Percentiles rank a stretch among this genome's conserved stretches.
Conservation (phyloP, 306 rosid genomes). For the Lablab purpureus region DNA sequence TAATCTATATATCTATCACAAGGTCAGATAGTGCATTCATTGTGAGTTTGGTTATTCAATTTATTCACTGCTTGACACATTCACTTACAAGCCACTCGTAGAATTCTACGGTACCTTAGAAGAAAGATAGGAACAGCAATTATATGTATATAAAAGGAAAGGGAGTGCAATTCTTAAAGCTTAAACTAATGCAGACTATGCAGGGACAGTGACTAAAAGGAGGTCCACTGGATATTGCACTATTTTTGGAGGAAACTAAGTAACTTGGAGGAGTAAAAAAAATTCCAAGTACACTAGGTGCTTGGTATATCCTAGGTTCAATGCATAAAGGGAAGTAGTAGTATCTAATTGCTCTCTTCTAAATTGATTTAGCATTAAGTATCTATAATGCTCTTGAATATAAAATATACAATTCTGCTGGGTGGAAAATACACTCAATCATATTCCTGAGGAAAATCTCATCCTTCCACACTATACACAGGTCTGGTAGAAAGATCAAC, state of each 20-base stretch:
- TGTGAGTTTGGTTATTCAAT: not conserved
- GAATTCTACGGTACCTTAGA: not conserved
- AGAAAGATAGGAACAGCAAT: not conserved
- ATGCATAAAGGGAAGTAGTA: not conserved
- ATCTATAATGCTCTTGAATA: not conserved
- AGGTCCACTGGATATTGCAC: not conserved
- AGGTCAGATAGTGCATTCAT: not conserved
- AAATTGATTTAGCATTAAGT: not conserved
- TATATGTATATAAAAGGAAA: not conserved
- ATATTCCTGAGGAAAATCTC: not conserved
- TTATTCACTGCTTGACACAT: not conserved
- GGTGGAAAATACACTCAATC: not conserved
- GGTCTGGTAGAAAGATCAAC: conserved; percentile 29
- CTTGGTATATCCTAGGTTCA: not conserved
- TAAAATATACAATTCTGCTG: not conserved
- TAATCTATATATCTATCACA: not conserved
- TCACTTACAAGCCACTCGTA: not conserved
- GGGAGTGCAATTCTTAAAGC: not conserved
- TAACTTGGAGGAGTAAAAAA: not conserved
- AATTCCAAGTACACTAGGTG: not conserved
- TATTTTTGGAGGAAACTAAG: not conserved
- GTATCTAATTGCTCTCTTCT: not conserved
- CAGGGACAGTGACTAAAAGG: not conserved
- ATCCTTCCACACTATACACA: not conserved
- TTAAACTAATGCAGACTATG: not conserved